Conservation (phyloP, 352 stramenopile species). For the Phytophthora melonis region DNA sequence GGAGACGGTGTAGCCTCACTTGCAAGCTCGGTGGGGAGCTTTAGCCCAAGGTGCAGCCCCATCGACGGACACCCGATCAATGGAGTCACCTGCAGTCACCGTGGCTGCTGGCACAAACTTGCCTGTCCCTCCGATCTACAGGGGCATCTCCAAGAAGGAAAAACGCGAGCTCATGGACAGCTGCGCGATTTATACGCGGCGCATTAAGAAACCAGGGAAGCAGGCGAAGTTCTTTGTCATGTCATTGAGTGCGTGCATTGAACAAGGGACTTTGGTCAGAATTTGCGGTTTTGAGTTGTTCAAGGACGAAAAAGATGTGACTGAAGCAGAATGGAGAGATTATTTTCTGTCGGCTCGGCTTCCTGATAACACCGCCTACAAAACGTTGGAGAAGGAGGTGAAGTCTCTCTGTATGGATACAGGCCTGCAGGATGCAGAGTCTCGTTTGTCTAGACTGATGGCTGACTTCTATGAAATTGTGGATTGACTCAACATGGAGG, state of each 20-base stretch:
- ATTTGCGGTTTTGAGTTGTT: conserved; percentile 27
- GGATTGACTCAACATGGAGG: not conserved
- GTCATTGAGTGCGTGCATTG: conserved; percentile 18
- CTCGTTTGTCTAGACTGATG: not conserved
- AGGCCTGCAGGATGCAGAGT: not conserved
- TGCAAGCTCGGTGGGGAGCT: too few relatives aligned
- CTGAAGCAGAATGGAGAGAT: conserved; percentile 9
- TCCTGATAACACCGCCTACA: conserved; percentile 22
- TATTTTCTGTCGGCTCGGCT: conserved; percentile 20
- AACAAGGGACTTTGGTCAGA: conserved; percentile 15
- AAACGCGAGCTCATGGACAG: conserved; percentile 19
- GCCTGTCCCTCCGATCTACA: conserved; percentile 15
- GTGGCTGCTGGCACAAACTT: conserved; percentile 9
- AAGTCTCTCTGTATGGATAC: conserved; percentile 7
- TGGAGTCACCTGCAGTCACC: too few relatives aligned
- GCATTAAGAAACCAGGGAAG: conserved; percentile 8
- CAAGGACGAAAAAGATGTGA: conserved; percentile 18
- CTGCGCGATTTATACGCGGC: conserved; percentile 21
- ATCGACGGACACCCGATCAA: too few relatives aligned
- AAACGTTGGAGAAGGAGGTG: conserved; percentile 15
- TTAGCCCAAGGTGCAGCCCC: too few relatives aligned
- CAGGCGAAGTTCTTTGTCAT: conserved; percentile 26
- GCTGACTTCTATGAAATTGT: not conserved
- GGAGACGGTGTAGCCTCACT: too few relatives aligned
- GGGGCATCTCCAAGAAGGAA: conserved; percentile 21